Percentiles rank a stretch among this genome's conserved stretches.
Evolutionary conservation across 345 rosid genomes (phyloP).

Genomic region (Odontarrhena argentea): DNA sequence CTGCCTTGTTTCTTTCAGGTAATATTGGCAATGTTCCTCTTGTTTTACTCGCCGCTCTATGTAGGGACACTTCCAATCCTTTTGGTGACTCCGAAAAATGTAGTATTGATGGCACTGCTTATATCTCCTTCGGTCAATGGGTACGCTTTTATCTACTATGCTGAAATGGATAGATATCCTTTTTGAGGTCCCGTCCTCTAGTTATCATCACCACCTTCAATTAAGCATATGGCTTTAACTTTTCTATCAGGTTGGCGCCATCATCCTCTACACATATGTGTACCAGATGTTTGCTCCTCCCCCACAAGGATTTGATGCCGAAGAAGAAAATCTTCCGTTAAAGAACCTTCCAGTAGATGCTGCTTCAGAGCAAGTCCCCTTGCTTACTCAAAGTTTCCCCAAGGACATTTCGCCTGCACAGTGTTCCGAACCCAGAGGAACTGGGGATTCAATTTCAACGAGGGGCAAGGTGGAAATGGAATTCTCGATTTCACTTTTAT

Average conservation of each 20-base stretch:
- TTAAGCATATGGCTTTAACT: constrained; percentile 14
- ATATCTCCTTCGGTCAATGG: constrained; percentile 99
- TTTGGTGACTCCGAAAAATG: constrained; percentile 85
- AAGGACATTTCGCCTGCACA: constrained; percentile 50
- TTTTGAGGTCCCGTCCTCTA: not conserved
- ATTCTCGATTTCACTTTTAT: not conserved
- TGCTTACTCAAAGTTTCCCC: constrained; percentile 52
- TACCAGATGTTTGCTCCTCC: constrained; percentile 94
- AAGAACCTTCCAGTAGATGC: constrained; percentile 53
- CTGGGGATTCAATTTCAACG: constrained; percentile 46
- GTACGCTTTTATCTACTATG: constrained; percentile 42
- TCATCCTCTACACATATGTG: constrained; percentile 91
- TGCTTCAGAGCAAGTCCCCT: constrained; percentile 64
- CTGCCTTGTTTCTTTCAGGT: constrained; percentile 55
- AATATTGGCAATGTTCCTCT: constrained; percentile 99
- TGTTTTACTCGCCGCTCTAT: constrained; percentile 87
- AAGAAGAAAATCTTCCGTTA: constrained; percentile 56
- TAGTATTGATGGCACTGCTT: constrained; percentile 86
- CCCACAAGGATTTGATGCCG: constrained; percentile 80
- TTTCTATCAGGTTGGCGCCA: constrained; percentile 90
- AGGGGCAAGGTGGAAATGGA: constrained; percentile 60
- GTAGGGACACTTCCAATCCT: constrained; percentile 82
- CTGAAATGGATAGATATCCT: too few species aligned
- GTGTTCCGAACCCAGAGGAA: constrained; percentile 41
- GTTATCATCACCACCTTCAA: not conserved